Evolutionary conservation across 2,329 filamentous ascomycete species (phyloP).

Genomic region (Botrytis porri): DNA sequence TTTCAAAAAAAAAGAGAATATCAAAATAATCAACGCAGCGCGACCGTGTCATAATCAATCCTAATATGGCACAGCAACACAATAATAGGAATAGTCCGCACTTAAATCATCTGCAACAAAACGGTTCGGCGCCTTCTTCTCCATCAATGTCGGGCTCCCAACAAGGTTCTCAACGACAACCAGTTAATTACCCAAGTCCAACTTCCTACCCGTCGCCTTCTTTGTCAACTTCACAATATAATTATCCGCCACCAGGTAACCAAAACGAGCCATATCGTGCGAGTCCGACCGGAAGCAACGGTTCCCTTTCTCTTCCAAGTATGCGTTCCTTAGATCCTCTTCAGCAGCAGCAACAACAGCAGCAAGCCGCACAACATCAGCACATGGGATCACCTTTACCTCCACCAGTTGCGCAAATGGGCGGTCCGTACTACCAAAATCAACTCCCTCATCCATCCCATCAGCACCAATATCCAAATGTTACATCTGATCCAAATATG

Average conservation of each 20-base stretch:
- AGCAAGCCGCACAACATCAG: constrained; percentile 35
- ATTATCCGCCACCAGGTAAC: constrained; percentile 43
- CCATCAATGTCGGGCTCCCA: constrained; percentile 38
- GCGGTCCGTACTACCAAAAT: constrained; percentile 46
- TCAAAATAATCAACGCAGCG: constrained; percentile 15
- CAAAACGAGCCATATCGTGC: constrained; percentile 45
- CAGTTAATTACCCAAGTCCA: constrained; percentile 44
- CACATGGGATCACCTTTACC: constrained; percentile 53
- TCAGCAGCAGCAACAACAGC: constrained; percentile 31
- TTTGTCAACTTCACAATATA: constrained; percentile 46
- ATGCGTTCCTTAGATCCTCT: constrained; percentile 49
- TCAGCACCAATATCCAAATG: constrained; percentile 48
- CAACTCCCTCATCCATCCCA: constrained; percentile 43
- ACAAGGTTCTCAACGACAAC: constrained; percentile 30
- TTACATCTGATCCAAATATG: constrained; percentile 49
- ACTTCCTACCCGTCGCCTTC: constrained; percentile 49
- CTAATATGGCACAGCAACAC: constrained; percentile 31
- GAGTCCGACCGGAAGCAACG: constrained; percentile 44
- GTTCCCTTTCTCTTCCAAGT: constrained; percentile 48
- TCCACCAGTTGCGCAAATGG: constrained; percentile 51
- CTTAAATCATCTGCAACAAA: constrained; percentile 31
- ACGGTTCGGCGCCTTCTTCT: constrained; percentile 36
- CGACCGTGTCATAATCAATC: constrained; percentile 19
- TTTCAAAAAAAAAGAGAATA: constrained; percentile 15
- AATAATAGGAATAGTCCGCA: constrained; percentile 33